Evolutionary conservation across 1,139 yeast genomes (phyloP), one percentile per base, ranked within the genome.

Genomic region (Diutina sp.): DNA sequence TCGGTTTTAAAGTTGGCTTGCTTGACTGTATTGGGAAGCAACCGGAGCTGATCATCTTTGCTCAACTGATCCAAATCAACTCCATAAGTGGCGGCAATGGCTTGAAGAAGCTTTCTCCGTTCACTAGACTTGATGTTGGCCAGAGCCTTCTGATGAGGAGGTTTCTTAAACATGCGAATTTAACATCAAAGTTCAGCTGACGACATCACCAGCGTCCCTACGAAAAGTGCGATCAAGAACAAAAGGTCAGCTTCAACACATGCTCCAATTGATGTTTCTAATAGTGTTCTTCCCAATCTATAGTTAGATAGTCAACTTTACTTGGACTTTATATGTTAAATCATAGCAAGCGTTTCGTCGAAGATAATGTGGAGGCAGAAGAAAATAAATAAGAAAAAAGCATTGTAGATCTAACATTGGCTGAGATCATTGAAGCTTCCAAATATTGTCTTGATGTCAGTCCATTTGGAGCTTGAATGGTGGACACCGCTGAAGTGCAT

Each of bases 101-200:
- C 65, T 11, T 72, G 67, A 12, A 84, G 71, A 46, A 89, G 70
- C 62, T 79, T 82, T 64, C 90, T 78, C 55, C 95, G 73, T 60
- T 90, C 97, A 0, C 96, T 87, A 12, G 89, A 81, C 68, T 90
- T 90, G 60, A 91, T 76, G 64, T 88, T 88, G 9, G 96, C 82
- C 55, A 83, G 75, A 4, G 95, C 85, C 69, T 90, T 90, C 56
- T 84, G 73, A 67, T 80, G 72, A 8, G 65, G 62, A 4, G 58
- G 47, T 54, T 61, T 62, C 46, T 58, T 60, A 55, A 62, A 62
- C 64, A 62, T 62, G 47, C 6, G 35, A 21, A 18, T 7, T 11
- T n/a, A n/a, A 35, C n/a, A n/a, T 45, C 25, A 45, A 35, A 35
- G 14, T 5, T 12, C 41, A n/a, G 14, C 14, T 11, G 11, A 35